phyloP scores from a whole-genome alignment of 768 basidiomycete species.

The Lentinula guzmanii region DNA sequence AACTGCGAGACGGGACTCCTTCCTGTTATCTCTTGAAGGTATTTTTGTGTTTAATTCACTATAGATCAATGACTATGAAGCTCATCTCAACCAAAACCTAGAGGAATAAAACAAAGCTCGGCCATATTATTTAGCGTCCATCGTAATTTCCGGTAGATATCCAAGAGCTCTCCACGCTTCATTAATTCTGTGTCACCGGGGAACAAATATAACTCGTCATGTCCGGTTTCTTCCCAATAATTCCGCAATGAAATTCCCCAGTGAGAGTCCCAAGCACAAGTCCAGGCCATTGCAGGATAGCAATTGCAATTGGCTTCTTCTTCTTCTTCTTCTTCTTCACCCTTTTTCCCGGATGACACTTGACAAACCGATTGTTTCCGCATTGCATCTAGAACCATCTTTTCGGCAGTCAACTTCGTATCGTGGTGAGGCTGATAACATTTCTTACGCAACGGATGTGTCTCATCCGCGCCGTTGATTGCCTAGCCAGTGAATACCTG shows the following conservation, averaged over 20 bases:
- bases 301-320: background rate
- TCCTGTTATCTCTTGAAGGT: too few species aligned
- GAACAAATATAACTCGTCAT: conserved; percentile 55
- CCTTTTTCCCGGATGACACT: conserved; percentile 31
- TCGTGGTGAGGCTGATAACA: conserved; percentile 64
- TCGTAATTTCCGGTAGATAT: conserved; percentile 63
- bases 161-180: conserved; percentile 64
- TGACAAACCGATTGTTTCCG: conserved; percentile 43
- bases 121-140: conserved; percentile 56
- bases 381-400: conserved; percentile 57
- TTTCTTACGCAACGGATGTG: conserved; percentile 44
- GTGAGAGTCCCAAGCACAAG: conserved; percentile 37
- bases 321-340: conserved; percentile 7
- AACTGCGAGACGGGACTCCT: too few species aligned
- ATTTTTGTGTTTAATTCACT: too few species aligned
- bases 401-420: conserved; percentile 66
- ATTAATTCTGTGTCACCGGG: conserved; percentile 66
- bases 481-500: conserved; percentile 57
- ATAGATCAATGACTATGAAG: too few species aligned
- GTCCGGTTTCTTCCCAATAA: conserved; percentile 52
- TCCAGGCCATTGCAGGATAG: conserved; percentile 1
- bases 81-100: too few species aligned
- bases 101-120: conserved; percentile 25
- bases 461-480: conserved; percentile 61
- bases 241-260: conserved; percentile 31